Conservation (phyloP, 345 rosid genomes). For the Citropsis articulata region DNA sequence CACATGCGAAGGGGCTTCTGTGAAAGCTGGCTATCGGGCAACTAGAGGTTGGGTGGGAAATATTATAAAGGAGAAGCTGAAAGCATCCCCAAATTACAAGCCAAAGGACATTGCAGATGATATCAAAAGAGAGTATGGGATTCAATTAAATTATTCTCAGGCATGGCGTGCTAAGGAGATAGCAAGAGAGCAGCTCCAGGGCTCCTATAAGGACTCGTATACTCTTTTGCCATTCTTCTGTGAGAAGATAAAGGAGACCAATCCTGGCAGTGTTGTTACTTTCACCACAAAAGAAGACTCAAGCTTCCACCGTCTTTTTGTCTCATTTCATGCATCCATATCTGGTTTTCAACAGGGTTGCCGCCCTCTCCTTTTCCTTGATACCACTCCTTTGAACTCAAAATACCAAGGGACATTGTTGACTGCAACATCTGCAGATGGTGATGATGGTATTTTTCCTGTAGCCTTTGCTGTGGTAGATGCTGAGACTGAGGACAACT, state of each 20-base stretch:
- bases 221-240: slow-evolving; percentile 75
- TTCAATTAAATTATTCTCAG: slow-evolving; percentile 86
- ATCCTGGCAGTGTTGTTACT: slow-evolving; percentile 80
- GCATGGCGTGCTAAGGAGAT: slow-evolving; percentile 95
- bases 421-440: slow-evolving; percentile 73
- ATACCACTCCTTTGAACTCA: slow-evolving; percentile 64
- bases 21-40: slow-evolving; percentile 79
- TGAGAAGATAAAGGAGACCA: slow-evolving; percentile 88
- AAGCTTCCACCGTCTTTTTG: slow-evolving; percentile 81
- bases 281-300: slow-evolving; percentile 87
- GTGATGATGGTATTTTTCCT: slow-evolving; percentile 78
- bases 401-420: slow-evolving; percentile 78
- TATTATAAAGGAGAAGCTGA: slow-evolving; percentile 84
- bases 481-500: slow-evolving; percentile 76
- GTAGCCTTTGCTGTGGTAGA: slow-evolving; percentile 84
- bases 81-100: slow-evolving; percentile 74
- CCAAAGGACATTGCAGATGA: slow-evolving; percentile 93
- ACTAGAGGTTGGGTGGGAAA: slow-evolving; percentile 95
- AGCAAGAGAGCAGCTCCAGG: slow-evolving; percentile 95
- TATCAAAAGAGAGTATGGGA: slow-evolving; percentile 83
- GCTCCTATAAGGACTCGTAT: slow-evolving; percentile 83
- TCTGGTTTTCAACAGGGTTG: slow-evolving; percentile 86
- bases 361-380: slow-evolving; percentile 83
- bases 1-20: slow-evolving; percentile 81
- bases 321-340: slow-evolving; percentile 81